Conservation (phyloP, 164 flowering plant genomes). For the Liquidambar formosana region DNA sequence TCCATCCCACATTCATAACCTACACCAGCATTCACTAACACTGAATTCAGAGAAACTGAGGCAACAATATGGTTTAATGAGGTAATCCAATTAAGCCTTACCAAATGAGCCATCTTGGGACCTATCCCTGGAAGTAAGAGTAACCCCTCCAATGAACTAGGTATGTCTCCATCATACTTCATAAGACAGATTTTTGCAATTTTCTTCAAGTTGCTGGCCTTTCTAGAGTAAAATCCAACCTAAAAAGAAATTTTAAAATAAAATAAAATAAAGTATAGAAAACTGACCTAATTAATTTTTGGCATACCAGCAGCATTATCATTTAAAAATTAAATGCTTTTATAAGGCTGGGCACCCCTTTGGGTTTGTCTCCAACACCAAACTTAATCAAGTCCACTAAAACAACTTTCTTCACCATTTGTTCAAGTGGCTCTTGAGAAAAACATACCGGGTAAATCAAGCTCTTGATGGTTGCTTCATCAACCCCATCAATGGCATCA, state of each 20-base stretch:
- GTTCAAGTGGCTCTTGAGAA: conserved; percentile 2
- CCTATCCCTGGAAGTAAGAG: conserved; percentile 94
- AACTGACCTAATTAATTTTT: neutral
- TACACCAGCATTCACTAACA: conserved; percentile 24
- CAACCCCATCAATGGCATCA: conserved; percentile 67
- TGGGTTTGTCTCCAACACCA: neutral
- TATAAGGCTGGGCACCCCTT: too few relatives aligned
- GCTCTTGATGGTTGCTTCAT: conserved; percentile 68
- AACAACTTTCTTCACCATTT: neutral
- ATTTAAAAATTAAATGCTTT: too few relatives aligned
- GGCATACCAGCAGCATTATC: too few relatives aligned
- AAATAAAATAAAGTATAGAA: neutral
- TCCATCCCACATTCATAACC: conserved; percentile 95
- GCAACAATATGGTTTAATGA: neutral
- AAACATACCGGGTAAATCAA: conserved; percentile 82
- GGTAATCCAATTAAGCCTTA: conserved; percentile 23
- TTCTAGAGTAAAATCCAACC: conserved; percentile 95
- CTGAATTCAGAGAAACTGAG: neutral
- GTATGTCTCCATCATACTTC: conserved; percentile 89
- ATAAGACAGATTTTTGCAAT: conserved; percentile 77
- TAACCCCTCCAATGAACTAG: conserved; percentile 81
- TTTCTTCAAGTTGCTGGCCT: conserved; percentile 87
- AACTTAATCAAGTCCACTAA: neutral
- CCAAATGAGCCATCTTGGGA: conserved; percentile 99
- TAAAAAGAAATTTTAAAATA: conserved; percentile 20